Evolutionary conservation across 75 land plant genomes (phyloP), one percentile per base, ranked within the genome.

Genomic region (Pseudotsuga menziesii): DNA sequence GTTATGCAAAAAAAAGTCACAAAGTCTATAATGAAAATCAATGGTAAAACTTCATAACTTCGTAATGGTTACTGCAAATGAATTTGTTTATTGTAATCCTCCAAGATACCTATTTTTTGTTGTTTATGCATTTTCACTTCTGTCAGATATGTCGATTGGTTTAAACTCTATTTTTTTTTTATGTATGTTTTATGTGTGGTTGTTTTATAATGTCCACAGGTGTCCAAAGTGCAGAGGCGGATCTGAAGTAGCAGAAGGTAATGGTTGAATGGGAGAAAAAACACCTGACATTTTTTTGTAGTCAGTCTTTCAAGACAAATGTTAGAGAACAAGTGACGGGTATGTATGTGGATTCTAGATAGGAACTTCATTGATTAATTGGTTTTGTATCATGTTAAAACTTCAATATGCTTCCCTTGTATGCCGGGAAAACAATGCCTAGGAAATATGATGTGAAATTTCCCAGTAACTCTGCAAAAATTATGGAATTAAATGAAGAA

Each of bases 201-300:
- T 48, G 54, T 48, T 48, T 48, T 48, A n/a, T 58, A 19, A 58
- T 58, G 19, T 4, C 0, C 62, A 15, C 77, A 91, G 93, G 90
- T 2, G 93, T 91, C 22, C 88, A 84, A 15, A 48, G 75, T 12
- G 93, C 83, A 2, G 86, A 84, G 5, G 83, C 88, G 62, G 90
- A 91, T 75, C 81, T 91, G 15, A 86, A 83, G 81, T 62, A 67
- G 67, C 81, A 88, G 0, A 76, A 84, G 26, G 93, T 91, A 13
- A 81, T 87, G 1, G 90, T 88, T 48, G 85, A 77, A 58, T 29
- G 32, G 32, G 32, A 29, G 0, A 29, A 29, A 29, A 29, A 29
- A 0, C 32, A 29, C 32, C 32, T 29, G 32, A 29, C 32, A 29
- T 29, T 29, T 29, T 29, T 29, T 29, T 29, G 32, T 29, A 29